Evolutionary conservation across 2,329 filamentous ascomycete species (phyloP), one percentile per base, ranked within the genome.

Genomic region (Tolypocladium ophioglossoides): DNA sequence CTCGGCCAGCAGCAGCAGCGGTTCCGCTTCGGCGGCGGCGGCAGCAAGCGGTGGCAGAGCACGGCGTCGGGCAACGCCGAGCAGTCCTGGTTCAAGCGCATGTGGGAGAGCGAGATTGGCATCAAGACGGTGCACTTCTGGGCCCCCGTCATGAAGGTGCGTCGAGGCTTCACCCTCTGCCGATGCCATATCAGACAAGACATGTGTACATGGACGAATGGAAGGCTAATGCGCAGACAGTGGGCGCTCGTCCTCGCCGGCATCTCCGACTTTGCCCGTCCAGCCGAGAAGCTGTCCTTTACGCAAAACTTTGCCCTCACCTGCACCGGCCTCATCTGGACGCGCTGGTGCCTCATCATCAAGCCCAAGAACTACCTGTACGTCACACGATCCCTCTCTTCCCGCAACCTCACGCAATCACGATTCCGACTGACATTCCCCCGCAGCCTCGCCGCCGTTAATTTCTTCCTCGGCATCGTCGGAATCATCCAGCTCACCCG

Each of bases 71-170:
- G 72, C 52, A 70, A 68, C 52, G 73, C 73, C 61, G 68, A 73
- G 64, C 62, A 70, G 58, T 74, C 75, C 66, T 85, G 78, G 78
- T 84, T 94, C 71, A 84, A 86, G 77, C 84, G 84, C 72, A 82
- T 95, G 78, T 91, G 86, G 86, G 83, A 89, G 71, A 90, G 86
- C 71, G 87, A 88, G 58, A 73, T 91, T 60, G 89, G 89, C 52
- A 63, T 91, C 63, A 91, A 91, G 85, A 99, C 94, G 58, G 94
- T 99, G 65, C 94, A 99, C 74, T 99, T 99, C 77, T 99, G 94
- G 89, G 91, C 92, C 47, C 92, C 92, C 55, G 85, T 96, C 62
- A 96, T 96, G 91, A 96, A 80, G 73, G 74, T 76, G 64, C 60
- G 69, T 64, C 38, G 12, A 27, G 27, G 6, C 34, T 14, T 5